phyloP scores from a whole-genome alignment of 495 filamentous ascomycete genomes.

The Xylaria flabelliformis region DNA sequence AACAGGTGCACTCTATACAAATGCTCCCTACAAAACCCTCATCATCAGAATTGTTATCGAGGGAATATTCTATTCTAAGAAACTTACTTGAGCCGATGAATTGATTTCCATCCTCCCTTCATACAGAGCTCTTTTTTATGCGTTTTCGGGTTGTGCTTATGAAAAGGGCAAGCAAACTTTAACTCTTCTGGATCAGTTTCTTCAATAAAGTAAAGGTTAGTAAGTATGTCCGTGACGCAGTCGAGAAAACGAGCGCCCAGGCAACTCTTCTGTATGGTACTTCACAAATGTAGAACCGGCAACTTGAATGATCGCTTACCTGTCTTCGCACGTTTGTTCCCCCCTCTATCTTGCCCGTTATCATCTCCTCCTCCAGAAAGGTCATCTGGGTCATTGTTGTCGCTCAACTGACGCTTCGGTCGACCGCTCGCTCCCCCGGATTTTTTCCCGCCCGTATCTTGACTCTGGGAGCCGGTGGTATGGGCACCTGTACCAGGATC shows the following conservation, averaged over 20 bases:
- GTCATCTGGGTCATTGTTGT: constrained; percentile 34
- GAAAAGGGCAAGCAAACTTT: constrained; percentile 53
- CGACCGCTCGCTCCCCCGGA: constrained; percentile 31
- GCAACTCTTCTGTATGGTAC: neutral
- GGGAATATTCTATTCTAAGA: neutral
- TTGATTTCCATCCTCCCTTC: constrained; percentile 49
- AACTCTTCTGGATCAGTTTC: constrained; percentile 30
- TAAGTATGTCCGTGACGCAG: neutral
- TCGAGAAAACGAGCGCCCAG: neutral
- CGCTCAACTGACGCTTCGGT: constrained; percentile 35
- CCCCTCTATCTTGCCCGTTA: constrained; percentile 35
- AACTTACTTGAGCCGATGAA: constrained; percentile 54
- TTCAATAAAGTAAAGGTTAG: constrained; percentile 12
- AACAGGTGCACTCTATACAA: constrained; percentile 49
- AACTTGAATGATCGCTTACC: constrained; percentile 17
- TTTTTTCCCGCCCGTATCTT: constrained; percentile 29
- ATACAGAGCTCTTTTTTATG: constrained; percentile 47
- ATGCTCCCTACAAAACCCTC: constrained; percentile 45
- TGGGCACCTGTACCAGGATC: constrained; percentile 26
- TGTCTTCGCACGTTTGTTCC: constrained; percentile 38
- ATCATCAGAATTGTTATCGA: neutral
- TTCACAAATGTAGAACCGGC: neutral
- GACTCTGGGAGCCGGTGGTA: constrained; percentile 29
- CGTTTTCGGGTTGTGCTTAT: constrained; percentile 45
- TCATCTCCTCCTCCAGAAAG: constrained; percentile 36